Conservation (phyloP, 2,329 filamentous ascomycete genomes). For the Aspergillus hortae region DNA sequence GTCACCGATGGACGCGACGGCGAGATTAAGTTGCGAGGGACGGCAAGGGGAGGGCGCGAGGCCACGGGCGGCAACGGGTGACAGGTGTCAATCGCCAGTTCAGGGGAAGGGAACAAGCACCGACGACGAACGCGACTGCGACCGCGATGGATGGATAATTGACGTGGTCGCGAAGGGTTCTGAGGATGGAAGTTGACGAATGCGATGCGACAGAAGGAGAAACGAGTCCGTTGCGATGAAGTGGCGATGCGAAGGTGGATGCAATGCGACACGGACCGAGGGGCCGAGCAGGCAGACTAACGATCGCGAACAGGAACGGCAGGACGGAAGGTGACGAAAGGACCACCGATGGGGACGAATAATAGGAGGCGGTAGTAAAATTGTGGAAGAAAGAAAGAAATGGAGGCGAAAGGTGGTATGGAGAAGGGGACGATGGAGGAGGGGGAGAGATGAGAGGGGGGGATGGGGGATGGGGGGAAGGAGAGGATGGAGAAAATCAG, state of each 20-base stretch:
- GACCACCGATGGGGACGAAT: slow-evolving; percentile 6
- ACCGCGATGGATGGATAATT: neutral
- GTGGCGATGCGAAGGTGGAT: slow-evolving; percentile 3
- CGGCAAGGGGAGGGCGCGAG: slow-evolving; percentile 13
- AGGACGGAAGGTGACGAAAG: neutral
- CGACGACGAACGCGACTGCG: neutral
- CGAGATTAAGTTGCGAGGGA: slow-evolving; percentile 12
- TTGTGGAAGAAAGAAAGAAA: slow-evolving; percentile 4
- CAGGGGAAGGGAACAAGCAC: neutral
- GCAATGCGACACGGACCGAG: slow-evolving; percentile 20
- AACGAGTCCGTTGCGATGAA: slow-evolving; percentile 5
- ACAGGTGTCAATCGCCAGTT: slow-evolving; percentile 4
- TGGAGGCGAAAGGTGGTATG: slow-evolving; percentile 3
- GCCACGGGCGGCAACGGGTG: slow-evolving; percentile 11
- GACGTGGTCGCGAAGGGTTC: neutral
- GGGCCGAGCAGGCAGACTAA: slow-evolving; percentile 6
- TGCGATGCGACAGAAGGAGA: slow-evolving; percentile 10
- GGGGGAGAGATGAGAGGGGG: slow-evolving; percentile 10
- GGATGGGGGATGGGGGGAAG: slow-evolving; percentile 6
- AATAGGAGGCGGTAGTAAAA: slow-evolving; percentile 3
- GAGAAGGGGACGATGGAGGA: slow-evolving; percentile 7
- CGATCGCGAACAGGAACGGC: too few relatives aligned
- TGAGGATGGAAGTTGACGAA: neutral
- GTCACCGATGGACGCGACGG: slow-evolving; percentile 7
- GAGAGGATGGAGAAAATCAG: slow-evolving; percentile 14